Evolutionary conservation across 148 eudicot species (phyloP).

Genomic region (Heliamphora exappendiculata): DNA sequence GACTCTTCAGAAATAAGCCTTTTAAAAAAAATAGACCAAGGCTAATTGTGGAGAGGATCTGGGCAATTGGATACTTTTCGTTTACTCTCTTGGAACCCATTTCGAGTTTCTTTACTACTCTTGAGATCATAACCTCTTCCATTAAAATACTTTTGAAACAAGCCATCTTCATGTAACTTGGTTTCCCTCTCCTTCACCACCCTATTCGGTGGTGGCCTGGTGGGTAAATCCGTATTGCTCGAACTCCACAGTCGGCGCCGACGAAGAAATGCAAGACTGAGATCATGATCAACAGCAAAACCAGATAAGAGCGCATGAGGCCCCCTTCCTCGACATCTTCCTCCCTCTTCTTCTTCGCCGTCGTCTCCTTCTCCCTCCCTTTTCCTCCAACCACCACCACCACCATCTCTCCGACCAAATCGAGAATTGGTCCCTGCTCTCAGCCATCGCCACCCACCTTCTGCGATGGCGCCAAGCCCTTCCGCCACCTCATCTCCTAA

Average conservation of each 20-base stretch:
- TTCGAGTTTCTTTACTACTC: neutral
- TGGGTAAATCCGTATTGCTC: conserved; percentile 31
- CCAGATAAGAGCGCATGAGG: conserved; percentile 11
- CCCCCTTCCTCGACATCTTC: no score
- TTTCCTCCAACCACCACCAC: no score
- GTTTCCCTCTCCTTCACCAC: neutral
- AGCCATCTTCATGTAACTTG: conserved; percentile 8
- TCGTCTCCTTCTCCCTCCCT: no score
- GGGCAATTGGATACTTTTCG: conserved; percentile 81
- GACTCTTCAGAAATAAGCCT: no score
- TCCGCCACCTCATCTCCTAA: no score
- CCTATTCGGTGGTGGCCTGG: neutral
- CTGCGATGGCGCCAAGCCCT: no score
- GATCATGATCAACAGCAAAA: conserved; percentile 2
- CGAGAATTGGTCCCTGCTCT: no score
- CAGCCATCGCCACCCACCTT: no score
- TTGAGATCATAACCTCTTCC: conserved; percentile 20
- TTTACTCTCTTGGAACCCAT: conserved; percentile 33
- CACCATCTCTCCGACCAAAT: no score
- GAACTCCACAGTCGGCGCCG: conserved; percentile 12
- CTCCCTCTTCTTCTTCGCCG: no score
- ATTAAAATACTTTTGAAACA: conserved; percentile 30
- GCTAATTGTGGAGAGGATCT: conserved; percentile 65
- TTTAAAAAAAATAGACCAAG: no score
- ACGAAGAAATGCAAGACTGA: conserved; percentile 21